phyloP scores from a whole-genome alignment of 805 yeast genomes.

The Dipodascus geniculatus region DNA sequence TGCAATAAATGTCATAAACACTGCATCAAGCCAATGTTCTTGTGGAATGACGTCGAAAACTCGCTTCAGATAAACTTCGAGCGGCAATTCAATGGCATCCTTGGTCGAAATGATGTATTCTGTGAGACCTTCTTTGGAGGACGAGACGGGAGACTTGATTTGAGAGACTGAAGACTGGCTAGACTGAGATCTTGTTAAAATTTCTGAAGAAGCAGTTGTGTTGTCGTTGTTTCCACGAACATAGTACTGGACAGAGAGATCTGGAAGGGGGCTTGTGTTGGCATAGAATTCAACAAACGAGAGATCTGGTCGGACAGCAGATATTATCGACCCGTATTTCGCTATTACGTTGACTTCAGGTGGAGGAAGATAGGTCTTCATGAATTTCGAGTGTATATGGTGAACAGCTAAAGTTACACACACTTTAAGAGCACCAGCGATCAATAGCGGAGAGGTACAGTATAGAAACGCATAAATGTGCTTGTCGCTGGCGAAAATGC shows the following conservation, averaged over 20 bases:
- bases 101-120: slow-evolving; percentile 43
- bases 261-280: slow-evolving; percentile 12
- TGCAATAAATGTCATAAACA: slow-evolving; percentile 48
- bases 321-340: neutral
- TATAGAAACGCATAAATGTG: slow-evolving; percentile 46
- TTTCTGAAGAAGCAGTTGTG: neutral
- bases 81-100: slow-evolving; percentile 36
- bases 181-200: neutral
- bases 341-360: neutral
- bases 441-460: slow-evolving; percentile 47
- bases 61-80: slow-evolving; percentile 13
- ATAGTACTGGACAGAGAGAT: slow-evolving; percentile 20
- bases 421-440: slow-evolving; percentile 49
- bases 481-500: slow-evolving; percentile 55
- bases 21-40: slow-evolving; percentile 52
- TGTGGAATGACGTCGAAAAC: slow-evolving; percentile 33
- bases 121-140: slow-evolving; percentile 32
- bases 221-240: slow-evolving; percentile 3
- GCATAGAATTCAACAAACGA: neutral
- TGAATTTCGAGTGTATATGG: neutral
- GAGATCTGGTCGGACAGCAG: neutral
- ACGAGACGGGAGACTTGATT: neutral
- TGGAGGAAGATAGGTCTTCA: neutral
- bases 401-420: slow-evolving; percentile 33
- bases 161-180: slow-evolving; percentile 1